Conservation (phyloP, 2,329 filamentous ascomycete species). For the Hortaea werneckii region DNA sequence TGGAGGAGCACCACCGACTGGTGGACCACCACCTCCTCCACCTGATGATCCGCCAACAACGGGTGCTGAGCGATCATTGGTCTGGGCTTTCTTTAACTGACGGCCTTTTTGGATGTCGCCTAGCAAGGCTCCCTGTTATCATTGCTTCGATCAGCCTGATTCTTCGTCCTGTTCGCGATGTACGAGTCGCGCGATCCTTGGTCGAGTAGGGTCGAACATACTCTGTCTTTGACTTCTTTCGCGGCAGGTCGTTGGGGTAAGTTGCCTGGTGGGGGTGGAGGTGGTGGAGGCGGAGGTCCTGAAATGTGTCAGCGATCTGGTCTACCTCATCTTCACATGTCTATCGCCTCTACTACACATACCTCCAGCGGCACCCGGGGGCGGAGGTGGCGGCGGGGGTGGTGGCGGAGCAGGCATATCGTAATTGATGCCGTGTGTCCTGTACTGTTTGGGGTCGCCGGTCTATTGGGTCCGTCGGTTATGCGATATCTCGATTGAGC, state of each 20-base stretch:
- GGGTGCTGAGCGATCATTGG: conserved; percentile 88
- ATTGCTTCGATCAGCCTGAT: conserved; percentile 3
- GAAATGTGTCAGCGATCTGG: too few species aligned
- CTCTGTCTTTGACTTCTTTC: conserved; percentile 48
- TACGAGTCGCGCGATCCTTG: not conserved
- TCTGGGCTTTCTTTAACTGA: conserved; percentile 66
- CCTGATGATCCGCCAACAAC: conserved; percentile 49
- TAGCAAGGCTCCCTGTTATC: conserved; percentile 67
- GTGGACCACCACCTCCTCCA: conserved; percentile 42
- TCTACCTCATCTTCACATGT: too few species aligned
- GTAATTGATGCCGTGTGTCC: not conserved
- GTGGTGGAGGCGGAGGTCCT: conserved; percentile 53
- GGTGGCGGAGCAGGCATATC: conserved; percentile 48
- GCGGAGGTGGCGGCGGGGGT: conserved; percentile 57
- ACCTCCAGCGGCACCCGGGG: conserved; percentile 46
- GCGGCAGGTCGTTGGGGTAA: conserved; percentile 50
- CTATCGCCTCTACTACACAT: conserved; percentile 1
- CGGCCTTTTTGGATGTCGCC: conserved; percentile 78
- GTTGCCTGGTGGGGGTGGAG: conserved; percentile 49
- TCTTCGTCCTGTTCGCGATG: not conserved
- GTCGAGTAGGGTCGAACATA: conserved; percentile 34
- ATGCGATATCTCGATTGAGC: too few species aligned
- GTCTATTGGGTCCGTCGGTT: too few species aligned
- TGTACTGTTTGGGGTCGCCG: not conserved
- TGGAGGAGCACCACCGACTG: conserved; percentile 67